Conservation (phyloP, 352 stramenopile species). For the Phytopythium boreale region DNA sequence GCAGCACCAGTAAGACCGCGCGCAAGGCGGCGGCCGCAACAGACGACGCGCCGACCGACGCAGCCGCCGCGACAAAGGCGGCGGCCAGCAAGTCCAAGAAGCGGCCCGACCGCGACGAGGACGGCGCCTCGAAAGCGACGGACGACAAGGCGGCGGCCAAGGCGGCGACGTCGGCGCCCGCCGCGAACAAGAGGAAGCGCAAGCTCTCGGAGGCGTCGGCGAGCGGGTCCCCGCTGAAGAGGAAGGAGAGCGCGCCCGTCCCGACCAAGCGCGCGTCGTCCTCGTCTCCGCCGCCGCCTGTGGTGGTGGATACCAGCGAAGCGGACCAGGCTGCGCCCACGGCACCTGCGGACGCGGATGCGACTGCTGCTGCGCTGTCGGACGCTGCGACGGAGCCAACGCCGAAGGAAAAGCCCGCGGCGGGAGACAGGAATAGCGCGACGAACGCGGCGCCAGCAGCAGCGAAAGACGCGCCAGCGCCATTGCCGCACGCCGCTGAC, state of each 20-base stretch:
- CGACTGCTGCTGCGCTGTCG: background rate
- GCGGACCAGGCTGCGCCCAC: background rate
- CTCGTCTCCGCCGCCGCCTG: background rate
- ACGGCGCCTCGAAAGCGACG: background rate
- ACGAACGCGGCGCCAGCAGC: background rate
- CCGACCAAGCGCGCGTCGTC: conserved; percentile 1
- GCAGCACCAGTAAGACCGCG: conserved; percentile 10
- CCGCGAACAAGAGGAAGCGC: conserved; percentile 33
- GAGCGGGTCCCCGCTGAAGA: conserved; percentile 17
- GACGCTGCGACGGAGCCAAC: background rate
- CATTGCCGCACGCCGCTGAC: background rate
- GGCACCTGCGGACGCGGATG: conserved; percentile 2
- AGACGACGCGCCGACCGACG: conserved; percentile 6
- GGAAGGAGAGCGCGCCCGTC: background rate
- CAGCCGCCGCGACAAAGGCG: background rate
- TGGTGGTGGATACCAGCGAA: background rate
- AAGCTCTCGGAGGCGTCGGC: conserved; percentile 26
- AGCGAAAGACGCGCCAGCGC: conserved; percentile 2
- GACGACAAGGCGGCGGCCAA: conserved; percentile 14
- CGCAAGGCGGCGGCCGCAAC: conserved; percentile 12
- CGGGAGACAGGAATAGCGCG: background rate
- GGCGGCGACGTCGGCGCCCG: background rate
- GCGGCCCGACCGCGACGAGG: conserved; percentile 26
- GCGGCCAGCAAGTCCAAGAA: conserved; percentile 17
- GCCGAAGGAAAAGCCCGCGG: background rate